These are phyloP conservation scores for Venturia nashicola DNA, from an alignment of 2,329 filamentous ascomycete genomes.

Conservation along the genomic window DNA sequence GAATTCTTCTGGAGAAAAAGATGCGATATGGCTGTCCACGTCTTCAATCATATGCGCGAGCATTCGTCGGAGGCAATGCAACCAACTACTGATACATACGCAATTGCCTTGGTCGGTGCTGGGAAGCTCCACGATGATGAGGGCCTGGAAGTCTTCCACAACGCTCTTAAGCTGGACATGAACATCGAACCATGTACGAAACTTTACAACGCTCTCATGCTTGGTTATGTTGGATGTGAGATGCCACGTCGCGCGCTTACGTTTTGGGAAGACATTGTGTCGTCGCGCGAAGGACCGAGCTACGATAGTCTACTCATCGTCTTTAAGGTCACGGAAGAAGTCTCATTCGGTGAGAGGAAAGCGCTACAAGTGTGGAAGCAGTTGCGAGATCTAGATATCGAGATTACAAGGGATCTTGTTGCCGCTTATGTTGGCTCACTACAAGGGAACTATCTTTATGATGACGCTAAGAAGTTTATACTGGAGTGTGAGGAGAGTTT, in stretches of 20 bases:
- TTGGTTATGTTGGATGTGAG: constrained; percentile 64
- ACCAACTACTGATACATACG: constrained; percentile 64
- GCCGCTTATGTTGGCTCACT: constrained; percentile 66
- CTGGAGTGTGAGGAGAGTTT: constrained; percentile 1
- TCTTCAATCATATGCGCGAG: constrained; percentile 91
- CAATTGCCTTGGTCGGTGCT: constrained; percentile 65
- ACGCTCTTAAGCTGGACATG: constrained; percentile 90
- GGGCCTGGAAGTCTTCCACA: constrained; percentile 65
- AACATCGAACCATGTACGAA: constrained; percentile 62
- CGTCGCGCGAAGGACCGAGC: constrained; percentile 72
- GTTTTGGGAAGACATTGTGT: constrained; percentile 77
- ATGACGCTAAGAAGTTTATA: neutral
- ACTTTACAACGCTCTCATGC: constrained; percentile 75
- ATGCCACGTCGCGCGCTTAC: constrained; percentile 55
- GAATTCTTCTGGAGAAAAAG: constrained; percentile 67
- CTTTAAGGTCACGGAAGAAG: constrained; percentile 64
- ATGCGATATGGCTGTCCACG: constrained; percentile 71
- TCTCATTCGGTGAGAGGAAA: constrained; percentile 31
- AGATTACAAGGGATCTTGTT: constrained; percentile 62
- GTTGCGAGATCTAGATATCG: constrained; percentile 63
- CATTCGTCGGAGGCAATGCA: constrained; percentile 50
- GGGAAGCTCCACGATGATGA: constrained; percentile 47
- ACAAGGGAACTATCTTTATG: constrained; percentile 42
- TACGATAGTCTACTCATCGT: constrained; percentile 71
- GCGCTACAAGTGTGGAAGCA: constrained; percentile 54